Conservation (phyloP, 2,329 filamentous ascomycete species). For the Passalora sequoiae region DNA sequence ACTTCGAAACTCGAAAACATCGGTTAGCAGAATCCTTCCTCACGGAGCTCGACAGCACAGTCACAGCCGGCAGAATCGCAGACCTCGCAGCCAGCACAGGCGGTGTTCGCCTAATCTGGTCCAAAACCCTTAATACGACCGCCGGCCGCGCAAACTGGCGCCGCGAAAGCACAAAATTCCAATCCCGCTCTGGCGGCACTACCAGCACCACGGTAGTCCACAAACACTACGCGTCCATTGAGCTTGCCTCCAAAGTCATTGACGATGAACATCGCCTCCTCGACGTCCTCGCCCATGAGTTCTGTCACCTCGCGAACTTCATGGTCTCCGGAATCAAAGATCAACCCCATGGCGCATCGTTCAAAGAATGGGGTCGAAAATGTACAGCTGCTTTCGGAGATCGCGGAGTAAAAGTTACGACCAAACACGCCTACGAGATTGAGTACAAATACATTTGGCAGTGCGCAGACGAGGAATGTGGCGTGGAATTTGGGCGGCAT, state of each 20-base stretch:
- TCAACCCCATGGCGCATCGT: slow-evolving; percentile 76
- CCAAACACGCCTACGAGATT: slow-evolving; percentile 84
- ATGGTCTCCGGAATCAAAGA: slow-evolving; percentile 72
- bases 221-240: slow-evolving; percentile 63
- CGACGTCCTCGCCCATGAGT: slow-evolving; percentile 94
- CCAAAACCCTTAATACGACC: slow-evolving; percentile 71
- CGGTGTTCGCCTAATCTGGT: slow-evolving; percentile 68
- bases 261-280: slow-evolving; percentile 69
- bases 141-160: slow-evolving; percentile 58
- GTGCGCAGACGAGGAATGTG: slow-evolving; percentile 58
- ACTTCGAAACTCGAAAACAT: slow-evolving; percentile 60
- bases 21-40: slow-evolving; percentile 61
- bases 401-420: slow-evolving; percentile 71
- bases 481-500: slow-evolving; percentile 71
- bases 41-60: slow-evolving; percentile 59
- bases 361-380: slow-evolving; percentile 68
- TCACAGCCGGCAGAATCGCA: slow-evolving; percentile 58
- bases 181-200: slow-evolving; percentile 15
- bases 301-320: slow-evolving; percentile 89
- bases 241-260: slow-evolving; percentile 84
- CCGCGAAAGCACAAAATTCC: slow-evolving; percentile 39
- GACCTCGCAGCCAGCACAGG: slow-evolving; percentile 59
- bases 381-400: slow-evolving; percentile 54
- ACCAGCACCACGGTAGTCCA: slow-evolving; percentile 30
- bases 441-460: slow-evolving; percentile 89